These are phyloP conservation scores for Calocybe cyanea DNA, from an alignment of 768 basidiomycete genomes.

Conservation along the genomic window DNA sequence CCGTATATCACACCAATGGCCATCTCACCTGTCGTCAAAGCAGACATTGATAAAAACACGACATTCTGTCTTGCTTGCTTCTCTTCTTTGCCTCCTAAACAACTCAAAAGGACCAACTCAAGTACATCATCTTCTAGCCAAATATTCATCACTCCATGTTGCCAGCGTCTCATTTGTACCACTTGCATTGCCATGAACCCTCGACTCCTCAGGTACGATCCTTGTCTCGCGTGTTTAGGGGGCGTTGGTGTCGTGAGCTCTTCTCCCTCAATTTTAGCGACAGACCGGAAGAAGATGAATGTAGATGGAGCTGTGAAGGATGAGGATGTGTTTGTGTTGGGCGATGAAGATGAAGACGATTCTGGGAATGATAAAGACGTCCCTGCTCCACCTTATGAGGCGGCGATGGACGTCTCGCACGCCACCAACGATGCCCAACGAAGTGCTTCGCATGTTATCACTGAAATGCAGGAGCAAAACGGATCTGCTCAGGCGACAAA, in stretches of 20 bases:
- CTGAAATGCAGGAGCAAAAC: neutral
- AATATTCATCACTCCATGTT: slow-evolving; percentile 57
- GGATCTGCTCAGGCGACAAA: neutral
- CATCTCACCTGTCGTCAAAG: neutral
- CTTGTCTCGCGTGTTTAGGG: slow-evolving; percentile 66
- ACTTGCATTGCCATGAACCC: slow-evolving; percentile 56
- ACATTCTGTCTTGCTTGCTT: slow-evolving; percentile 60
- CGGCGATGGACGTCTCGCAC: neutral
- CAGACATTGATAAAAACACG: slow-evolving; percentile 21
- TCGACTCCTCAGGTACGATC: slow-evolving; percentile 63
- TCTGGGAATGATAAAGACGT: slow-evolving; percentile 26
- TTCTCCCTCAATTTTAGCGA: slow-evolving; percentile 1
- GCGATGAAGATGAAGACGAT: slow-evolving; percentile 52
- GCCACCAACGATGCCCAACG: neutral
- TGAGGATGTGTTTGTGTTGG: slow-evolving; percentile 61
- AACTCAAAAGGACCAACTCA: slow-evolving; percentile 10
- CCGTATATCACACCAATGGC: neutral
- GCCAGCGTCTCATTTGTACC: slow-evolving; percentile 61
- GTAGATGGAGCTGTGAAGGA: slow-evolving; percentile 55
- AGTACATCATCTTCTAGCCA: slow-evolving; percentile 4
- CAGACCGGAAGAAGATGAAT: slow-evolving; percentile 23
- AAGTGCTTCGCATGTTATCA: neutral
- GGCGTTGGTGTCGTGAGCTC: slow-evolving; percentile 42
- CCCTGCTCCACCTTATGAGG: too few relatives aligned
- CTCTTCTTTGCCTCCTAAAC: slow-evolving; percentile 42